Evolutionary conservation across 139 green algal species (phyloP).

Genomic region (Chlorella sp.): DNA sequence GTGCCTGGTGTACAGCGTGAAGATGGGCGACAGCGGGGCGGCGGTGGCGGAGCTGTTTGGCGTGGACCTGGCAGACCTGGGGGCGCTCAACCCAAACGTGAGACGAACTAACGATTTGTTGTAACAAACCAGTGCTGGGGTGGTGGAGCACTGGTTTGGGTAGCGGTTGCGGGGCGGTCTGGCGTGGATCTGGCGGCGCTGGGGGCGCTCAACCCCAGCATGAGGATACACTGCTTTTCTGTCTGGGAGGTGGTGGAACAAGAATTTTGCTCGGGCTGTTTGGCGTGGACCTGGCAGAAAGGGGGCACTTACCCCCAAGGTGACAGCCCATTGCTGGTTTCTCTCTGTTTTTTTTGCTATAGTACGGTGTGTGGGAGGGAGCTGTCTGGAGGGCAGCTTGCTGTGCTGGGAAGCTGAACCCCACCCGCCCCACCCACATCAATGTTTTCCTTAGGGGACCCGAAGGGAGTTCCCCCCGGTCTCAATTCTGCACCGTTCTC

Average conservation of each 20-base stretch:
- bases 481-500: too few species aligned
- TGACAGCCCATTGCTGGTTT: too few species aligned
- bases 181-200: background rate
- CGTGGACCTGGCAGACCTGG: slow-evolving; percentile 22
- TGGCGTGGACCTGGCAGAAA: background rate
- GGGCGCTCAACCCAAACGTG: slow-evolving; percentile 27
- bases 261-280: background rate
- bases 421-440: background rate
- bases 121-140: background rate
- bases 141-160: background rate
- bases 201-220: too few species aligned
- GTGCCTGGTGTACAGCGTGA: slow-evolving; percentile 36
- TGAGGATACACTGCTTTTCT: too few species aligned
- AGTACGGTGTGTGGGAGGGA: background rate
- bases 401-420: too few species aligned
- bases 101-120: background rate
- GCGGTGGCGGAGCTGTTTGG: slow-evolving; percentile 24
- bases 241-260: background rate
- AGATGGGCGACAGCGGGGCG: slow-evolving; percentile 33
- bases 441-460: too few species aligned
- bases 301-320: too few species aligned
- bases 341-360: too few species aligned
- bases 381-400: background rate
- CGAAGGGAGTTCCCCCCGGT: too few species aligned
- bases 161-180: too few species aligned